Evolutionary conservation across 176 grass and related monocot species (phyloP).

Genomic region (Melocanna baccifera): DNA sequence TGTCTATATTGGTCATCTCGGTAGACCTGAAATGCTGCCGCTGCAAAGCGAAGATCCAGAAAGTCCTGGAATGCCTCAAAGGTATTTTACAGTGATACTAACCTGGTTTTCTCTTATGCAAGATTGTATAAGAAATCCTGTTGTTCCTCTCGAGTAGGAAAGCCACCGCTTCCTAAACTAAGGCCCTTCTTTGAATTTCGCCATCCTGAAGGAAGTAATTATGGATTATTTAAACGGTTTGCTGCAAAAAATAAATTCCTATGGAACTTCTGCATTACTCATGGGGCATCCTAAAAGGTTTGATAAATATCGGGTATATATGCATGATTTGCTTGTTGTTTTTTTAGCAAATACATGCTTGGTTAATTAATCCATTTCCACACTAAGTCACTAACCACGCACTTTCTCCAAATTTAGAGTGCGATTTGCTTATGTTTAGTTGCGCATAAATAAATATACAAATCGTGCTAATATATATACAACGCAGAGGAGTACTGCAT

Average conservation of each 20-base stretch:
- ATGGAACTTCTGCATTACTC: too few species aligned
- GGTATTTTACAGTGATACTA: conserved; percentile 1
- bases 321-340: background rate
- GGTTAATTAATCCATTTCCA: background rate
- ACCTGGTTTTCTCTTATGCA: background rate
- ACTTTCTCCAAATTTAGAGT: background rate
- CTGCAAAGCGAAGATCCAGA: conserved; percentile 27
- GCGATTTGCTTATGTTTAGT: background rate
- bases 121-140: background rate
- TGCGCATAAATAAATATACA: background rate
- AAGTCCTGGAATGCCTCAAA: conserved; percentile 24
- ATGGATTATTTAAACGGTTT: too few species aligned
- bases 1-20: conserved; percentile 31
- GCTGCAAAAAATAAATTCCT: background rate
- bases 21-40: conserved; percentile 23
- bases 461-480: background rate
- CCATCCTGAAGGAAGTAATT: too few species aligned
- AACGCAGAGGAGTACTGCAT: conserved; percentile 31
- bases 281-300: too few species aligned
- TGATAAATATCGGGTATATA: background rate
- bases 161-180: background rate
- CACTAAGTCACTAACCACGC: background rate
- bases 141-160: background rate
- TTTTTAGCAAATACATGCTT: background rate
- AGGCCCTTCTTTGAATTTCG: background rate